phyloP scores from a whole-genome alignment of 2,329 filamentous ascomycete genomes.

The Celoporthe dispersa region DNA sequence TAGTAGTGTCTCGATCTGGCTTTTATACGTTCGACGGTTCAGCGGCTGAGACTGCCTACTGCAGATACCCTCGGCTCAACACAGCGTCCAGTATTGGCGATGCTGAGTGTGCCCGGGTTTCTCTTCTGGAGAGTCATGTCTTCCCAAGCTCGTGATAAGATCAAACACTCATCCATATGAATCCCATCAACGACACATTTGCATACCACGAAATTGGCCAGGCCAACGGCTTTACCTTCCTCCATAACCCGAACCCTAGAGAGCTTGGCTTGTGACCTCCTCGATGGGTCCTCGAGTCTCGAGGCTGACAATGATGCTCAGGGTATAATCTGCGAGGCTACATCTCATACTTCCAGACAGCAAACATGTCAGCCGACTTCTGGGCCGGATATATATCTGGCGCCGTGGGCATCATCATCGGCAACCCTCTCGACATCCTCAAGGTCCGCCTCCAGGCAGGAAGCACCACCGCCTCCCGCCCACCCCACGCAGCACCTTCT shows the following conservation, averaged over 20 bases:
- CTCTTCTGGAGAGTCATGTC: background rate
- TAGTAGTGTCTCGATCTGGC: background rate
- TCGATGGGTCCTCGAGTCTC: background rate
- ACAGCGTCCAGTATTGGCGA: background rate
- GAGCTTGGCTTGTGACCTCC: background rate
- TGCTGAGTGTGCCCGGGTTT: background rate
- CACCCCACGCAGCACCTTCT: background rate
- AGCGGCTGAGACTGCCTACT: background rate
- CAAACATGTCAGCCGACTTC: conserved; percentile 83
- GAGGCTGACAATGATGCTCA: background rate
- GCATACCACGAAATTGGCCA: background rate
- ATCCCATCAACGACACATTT: background rate
- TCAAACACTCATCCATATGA: background rate
- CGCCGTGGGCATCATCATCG: conserved; percentile 82
- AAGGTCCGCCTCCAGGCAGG: conserved; percentile 82
- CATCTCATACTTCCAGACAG: background rate
- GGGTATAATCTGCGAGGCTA: background rate
- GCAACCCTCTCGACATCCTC: conserved; percentile 73
- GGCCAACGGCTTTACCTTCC: background rate
- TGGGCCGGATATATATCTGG: conserved; percentile 93
- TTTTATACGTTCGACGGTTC: background rate
- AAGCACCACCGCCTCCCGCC: conserved; percentile 24
- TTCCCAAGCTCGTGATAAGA: background rate
- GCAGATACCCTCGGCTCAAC: background rate
- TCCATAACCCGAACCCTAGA: conserved; percentile 19